Conservation (phyloP, 2,329 filamentous ascomycete genomes). For the Colletotrichum endophyticum region DNA sequence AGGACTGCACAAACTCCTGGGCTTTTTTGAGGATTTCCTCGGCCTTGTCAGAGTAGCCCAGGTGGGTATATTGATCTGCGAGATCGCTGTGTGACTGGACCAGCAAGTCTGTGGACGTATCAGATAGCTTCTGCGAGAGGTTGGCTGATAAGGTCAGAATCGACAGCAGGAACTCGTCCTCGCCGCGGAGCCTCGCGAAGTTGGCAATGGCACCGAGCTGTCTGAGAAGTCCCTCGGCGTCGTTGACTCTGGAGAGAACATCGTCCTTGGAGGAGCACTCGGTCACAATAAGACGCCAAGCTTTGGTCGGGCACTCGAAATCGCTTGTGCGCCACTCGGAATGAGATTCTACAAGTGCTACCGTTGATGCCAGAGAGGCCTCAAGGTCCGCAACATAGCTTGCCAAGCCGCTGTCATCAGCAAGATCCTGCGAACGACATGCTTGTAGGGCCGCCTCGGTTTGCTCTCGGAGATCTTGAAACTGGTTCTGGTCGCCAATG, state of each 20-base stretch:
- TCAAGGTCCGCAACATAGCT: slow-evolving; percentile 54
- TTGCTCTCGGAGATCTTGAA: slow-evolving; percentile 43
- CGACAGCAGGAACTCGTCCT: slow-evolving; percentile 48
- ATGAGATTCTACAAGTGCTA: slow-evolving; percentile 45
- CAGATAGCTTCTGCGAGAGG: slow-evolving; percentile 40
- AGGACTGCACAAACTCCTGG: slow-evolving; percentile 49
- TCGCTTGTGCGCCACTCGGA: slow-evolving; percentile 31
- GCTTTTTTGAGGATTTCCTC: slow-evolving; percentile 61
- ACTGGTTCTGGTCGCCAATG: slow-evolving; percentile 47
- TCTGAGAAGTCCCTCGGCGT: slow-evolving; percentile 51
- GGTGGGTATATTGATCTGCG: slow-evolving; percentile 56
- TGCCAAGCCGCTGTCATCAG: slow-evolving; percentile 49
- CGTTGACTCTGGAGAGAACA: slow-evolving; percentile 51
- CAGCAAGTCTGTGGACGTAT: slow-evolving; percentile 40
- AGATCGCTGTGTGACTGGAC: slow-evolving; percentile 52
- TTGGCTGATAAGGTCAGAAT: slow-evolving; percentile 51
- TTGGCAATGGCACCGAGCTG: slow-evolving; percentile 57
- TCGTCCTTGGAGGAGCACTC: slow-evolving; percentile 43
- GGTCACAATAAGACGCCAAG: slow-evolving; percentile 50
- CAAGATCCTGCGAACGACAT: slow-evolving; percentile 40
- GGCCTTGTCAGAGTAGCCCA: slow-evolving; percentile 58
- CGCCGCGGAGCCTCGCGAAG: slow-evolving; percentile 56
- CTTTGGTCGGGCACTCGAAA: slow-evolving; percentile 39
- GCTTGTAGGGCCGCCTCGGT: slow-evolving; percentile 41
- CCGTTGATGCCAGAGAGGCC: slow-evolving; percentile 48